Conservation (phyloP, 1,284 basidiomycete genomes). For the Pyrrhoderma noxium region DNA sequence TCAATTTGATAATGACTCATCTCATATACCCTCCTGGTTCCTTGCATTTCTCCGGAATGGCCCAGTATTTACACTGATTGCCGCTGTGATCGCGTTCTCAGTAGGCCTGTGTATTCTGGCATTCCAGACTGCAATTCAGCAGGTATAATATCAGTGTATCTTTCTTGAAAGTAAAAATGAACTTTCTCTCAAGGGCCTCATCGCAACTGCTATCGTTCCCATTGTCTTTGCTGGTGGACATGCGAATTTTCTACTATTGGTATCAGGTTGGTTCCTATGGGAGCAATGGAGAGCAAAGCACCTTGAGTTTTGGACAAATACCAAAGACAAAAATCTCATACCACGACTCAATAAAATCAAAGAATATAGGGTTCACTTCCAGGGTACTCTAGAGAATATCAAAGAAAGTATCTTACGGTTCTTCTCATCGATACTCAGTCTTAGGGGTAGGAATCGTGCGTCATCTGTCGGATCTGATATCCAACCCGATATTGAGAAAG, state of each 20-base stretch:
- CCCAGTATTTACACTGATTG: conserved; percentile 1
- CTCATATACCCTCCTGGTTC: not conserved
- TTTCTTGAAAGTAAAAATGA: not conserved
- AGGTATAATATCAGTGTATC: not conserved
- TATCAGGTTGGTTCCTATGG: conserved; percentile 2
- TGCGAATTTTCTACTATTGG: not conserved
- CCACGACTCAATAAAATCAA: not conserved
- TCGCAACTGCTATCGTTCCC: not conserved
- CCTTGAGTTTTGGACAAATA: not conserved
- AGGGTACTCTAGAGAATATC: not conserved
- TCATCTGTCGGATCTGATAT: not conserved
- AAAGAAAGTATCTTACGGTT: not conserved
- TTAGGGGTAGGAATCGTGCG: not conserved
- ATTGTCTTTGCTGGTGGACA: not conserved
- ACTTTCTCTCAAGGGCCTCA: not conserved
- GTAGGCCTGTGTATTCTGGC: conserved; percentile 2
- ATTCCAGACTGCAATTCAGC: not conserved
- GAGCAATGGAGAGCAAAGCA: not conserved
- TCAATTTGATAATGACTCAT: not conserved
- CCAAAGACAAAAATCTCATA: not conserved
- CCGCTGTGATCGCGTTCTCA: not conserved
- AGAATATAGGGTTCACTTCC: not conserved
- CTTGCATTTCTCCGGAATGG: not conserved
- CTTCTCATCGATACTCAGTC: not conserved
- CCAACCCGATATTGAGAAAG: not conserved